These are phyloP conservation scores for Boletus coccyginus DNA, from an alignment of 768 basidiomycete genomes.

Conservation along the genomic window DNA sequence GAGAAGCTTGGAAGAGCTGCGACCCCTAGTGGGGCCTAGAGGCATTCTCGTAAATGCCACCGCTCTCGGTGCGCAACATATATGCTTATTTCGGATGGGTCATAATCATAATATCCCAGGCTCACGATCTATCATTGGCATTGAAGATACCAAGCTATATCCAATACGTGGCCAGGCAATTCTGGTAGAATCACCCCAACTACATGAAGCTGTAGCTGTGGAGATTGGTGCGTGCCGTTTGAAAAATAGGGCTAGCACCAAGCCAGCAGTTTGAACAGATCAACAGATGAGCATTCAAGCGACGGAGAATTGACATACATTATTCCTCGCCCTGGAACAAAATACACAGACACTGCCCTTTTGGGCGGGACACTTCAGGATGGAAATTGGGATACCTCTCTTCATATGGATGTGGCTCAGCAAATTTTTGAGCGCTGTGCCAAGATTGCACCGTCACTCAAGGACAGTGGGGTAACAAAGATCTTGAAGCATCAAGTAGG, in stretches of 20 bases:
- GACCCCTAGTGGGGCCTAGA: conserved; percentile 34
- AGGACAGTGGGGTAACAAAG: conserved; percentile 34
- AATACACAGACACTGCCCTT: conserved; percentile 44
- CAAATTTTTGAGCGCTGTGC: conserved; percentile 49
- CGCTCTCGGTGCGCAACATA: conserved; percentile 43
- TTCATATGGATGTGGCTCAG: conserved; percentile 39
- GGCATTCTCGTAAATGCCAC: conserved; percentile 56
- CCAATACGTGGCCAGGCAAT: conserved; percentile 87
- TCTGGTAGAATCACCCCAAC: conserved; percentile 64
- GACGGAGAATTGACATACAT: conserved; percentile 46
- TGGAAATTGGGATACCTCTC: conserved; percentile 50
- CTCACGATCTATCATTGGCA: conserved; percentile 71
- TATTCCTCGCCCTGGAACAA: conserved; percentile 53
- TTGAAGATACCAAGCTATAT: conserved; percentile 71
- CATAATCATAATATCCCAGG: conserved; percentile 35
- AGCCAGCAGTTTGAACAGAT: background rate
- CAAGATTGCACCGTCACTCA: conserved; percentile 36
- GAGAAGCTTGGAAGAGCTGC: conserved; percentile 45
- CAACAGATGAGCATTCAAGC: conserved; percentile 12
- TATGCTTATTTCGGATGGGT: background rate
- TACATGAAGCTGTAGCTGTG: conserved; percentile 37
- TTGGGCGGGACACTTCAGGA: conserved; percentile 56
- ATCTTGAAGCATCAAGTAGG: conserved; percentile 57
- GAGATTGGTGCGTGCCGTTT: conserved; percentile 22
- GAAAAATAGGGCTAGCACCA: background rate